Base-by-base conservation (phyloP, 2,329 filamentous ascomycete species). In the Talaromyces sp. region DNA sequence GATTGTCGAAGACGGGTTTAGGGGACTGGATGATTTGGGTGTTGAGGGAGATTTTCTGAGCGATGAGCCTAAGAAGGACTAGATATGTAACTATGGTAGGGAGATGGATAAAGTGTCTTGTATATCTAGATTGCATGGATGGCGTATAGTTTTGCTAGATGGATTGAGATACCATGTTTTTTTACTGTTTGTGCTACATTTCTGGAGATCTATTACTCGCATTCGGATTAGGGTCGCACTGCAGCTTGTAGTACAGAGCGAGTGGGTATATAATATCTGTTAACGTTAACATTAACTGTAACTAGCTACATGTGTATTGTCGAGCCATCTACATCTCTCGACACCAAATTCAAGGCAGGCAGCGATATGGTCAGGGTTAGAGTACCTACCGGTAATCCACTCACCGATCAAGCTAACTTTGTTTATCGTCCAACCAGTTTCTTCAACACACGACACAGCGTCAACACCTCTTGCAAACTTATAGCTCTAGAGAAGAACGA, bases 1-100 rank as follows among this genome's bases (percentile, higher is more conserved):
- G 94, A 80, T 84, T 0, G 91, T 97, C 0, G 93, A 97, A 76
- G 93, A 97, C 58, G 93, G 93, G 0, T 96, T 96, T 72, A 83
- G 84, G 68, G 91, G 89, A 0, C 76, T 97, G 62, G 90, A 94
- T 66, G 79, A 77, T 34, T 66, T 84, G 56, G 76, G 75, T 38
- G 72, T 68, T 19, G 70, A 71, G 38, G 51, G 67, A 5, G 71
- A 74, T 36, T 67, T 69, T 17, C 34, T 65, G 34, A 60, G 68
- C 29, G 45, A 61, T 40, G 63, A 31, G 11, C 19, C n/a, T 2
- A 36, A 56, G 53, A 25, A 56, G 53, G 31, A 56, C 13, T 25
- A 56, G 27, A 29, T 19, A 15, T 22, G 31, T n/a, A 5, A 4
- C 19, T 27, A n/a, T n/a, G n/a, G n/a, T n/a, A n/a, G n/a, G n/a